Conservation (phyloP, 148 eudicot species). For the Nepenthes gracilis region DNA sequence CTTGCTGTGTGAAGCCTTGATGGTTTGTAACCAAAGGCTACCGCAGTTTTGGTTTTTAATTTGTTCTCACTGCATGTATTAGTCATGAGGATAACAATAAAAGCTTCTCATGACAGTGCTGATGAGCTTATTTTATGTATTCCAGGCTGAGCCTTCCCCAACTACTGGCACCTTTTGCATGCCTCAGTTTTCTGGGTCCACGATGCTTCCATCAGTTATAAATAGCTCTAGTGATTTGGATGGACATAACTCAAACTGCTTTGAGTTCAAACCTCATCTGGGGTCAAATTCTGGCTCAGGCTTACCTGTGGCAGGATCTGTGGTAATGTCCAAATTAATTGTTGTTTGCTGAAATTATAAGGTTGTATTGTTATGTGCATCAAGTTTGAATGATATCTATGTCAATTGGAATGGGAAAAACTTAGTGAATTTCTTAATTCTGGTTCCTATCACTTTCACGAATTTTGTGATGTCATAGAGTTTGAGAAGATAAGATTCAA, state of each 20-base stretch:
- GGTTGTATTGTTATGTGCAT: background rate
- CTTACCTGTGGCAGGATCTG: conserved; percentile 33
- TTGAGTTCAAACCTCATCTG: conserved; percentile 72
- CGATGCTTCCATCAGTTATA: conserved; percentile 34
- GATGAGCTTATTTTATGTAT: conserved; percentile 6
- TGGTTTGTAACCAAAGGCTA: background rate
- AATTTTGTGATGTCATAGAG: too few species aligned
- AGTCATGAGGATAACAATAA: conserved; percentile 9
- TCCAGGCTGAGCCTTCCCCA: conserved; percentile 97
- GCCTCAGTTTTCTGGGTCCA: conserved; percentile 35
- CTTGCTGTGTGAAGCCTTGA: background rate
- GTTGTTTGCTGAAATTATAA: background rate
- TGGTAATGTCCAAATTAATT: conserved; percentile 35
- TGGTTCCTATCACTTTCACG: too few species aligned
- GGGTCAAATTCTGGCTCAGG: conserved; percentile 52
- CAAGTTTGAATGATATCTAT: too few species aligned
- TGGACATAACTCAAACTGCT: conserved; percentile 33
- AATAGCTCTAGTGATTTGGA: conserved; percentile 33
- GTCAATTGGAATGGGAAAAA: too few species aligned
- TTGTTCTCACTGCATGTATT: background rate
- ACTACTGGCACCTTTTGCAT: conserved; percentile 91
- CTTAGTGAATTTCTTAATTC: too few species aligned
- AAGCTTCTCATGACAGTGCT: background rate
- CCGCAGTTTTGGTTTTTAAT: background rate
- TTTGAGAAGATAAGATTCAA: too few species aligned